A percentile compares a stretch with the other conserved stretches of the same genome.
Conservation (phyloP, 1,139 yeast species). For the Suhomyces terraborum region DNA sequence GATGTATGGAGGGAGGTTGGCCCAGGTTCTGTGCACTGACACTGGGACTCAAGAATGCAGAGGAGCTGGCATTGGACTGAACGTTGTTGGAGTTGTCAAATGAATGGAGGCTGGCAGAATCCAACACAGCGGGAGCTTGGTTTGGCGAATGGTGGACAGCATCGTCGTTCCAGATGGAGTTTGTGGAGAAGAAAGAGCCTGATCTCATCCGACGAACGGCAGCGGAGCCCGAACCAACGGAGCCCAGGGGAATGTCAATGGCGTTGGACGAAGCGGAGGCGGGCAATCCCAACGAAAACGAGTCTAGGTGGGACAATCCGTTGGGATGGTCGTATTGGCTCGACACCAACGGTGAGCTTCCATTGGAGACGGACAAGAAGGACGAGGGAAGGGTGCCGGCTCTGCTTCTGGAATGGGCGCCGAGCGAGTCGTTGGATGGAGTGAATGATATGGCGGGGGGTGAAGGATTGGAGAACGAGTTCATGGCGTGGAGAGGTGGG, state of each 20-base stretch:
- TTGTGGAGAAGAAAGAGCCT: slow-evolving; percentile 47
- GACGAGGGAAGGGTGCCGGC: slow-evolving; percentile 62
- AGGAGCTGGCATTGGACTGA: slow-evolving; percentile 22
- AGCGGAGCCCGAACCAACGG: slow-evolving; percentile 6
- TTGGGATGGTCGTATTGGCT: slow-evolving; percentile 20
- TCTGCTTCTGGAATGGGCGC: slow-evolving; percentile 43
- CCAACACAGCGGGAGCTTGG: slow-evolving; percentile 19
- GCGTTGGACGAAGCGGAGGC: slow-evolving; percentile 20
- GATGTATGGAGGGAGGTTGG: slow-evolving; percentile 4
- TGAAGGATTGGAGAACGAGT: slow-evolving; percentile 26
- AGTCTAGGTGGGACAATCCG: slow-evolving; percentile 19
- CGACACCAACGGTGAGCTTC: slow-evolving; percentile 23
- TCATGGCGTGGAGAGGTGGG: slow-evolving; percentile 6
- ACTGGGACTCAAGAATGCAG: slow-evolving; percentile 35
- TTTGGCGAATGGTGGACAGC: slow-evolving; percentile 22
- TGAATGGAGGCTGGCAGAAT: slow-evolving; percentile 20
- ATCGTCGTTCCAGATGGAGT: slow-evolving; percentile 54
- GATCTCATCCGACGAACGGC: slow-evolving; percentile 39
- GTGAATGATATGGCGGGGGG: slow-evolving; percentile 39
- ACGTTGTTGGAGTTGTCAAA: slow-evolving; percentile 15
- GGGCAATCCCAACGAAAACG: slow-evolving; percentile 26
- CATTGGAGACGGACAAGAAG: slow-evolving; percentile 23
- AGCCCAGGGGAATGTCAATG: slow-evolving; percentile 22
- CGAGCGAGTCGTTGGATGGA: slow-evolving; percentile 23
- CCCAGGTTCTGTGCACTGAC: slow-evolving; percentile 29